These are phyloP conservation scores for Sergeia podlipaevii DNA, from an alignment of 208 protist genomes.

Conservation along the genomic window DNA sequence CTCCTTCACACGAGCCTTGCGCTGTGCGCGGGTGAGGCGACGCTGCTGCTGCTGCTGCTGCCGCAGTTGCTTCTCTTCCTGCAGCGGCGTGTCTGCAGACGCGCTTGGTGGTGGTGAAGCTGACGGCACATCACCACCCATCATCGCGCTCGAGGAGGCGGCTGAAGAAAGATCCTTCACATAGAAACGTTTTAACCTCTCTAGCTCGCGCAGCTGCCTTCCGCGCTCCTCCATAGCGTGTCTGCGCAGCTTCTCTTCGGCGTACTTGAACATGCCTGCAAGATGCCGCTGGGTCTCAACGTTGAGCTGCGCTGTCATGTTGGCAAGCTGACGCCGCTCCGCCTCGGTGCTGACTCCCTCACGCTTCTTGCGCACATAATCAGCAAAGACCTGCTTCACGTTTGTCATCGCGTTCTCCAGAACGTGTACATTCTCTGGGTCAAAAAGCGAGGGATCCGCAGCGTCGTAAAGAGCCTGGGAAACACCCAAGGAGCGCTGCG, in stretches of 20 bases:
- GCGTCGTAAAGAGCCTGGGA: conserved; percentile 75
- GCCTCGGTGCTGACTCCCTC: conserved; percentile 75
- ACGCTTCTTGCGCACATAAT: conserved; percentile 72
- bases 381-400: conserved; percentile 84
- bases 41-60: not conserved
- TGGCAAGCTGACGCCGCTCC: conserved; percentile 64
- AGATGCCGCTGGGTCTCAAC: conserved; percentile 74
- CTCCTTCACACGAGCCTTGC: conserved; percentile 24
- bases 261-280: conserved; percentile 75
- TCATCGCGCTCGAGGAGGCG: conserved; percentile 4
- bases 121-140: not conserved
- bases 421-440: conserved; percentile 57
- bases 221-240: conserved; percentile 44
- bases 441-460: conserved; percentile 66
- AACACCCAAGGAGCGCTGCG: conserved; percentile 59
- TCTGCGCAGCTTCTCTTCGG: conserved; percentile 51
- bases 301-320: conserved; percentile 72
- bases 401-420: conserved; percentile 80
- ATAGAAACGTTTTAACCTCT: conserved; percentile 26
- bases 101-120: not conserved
- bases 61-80: not conserved
- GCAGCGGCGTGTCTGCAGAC: not conserved
- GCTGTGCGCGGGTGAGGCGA: not conserved
- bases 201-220: conserved; percentile 47
- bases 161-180: not conserved